Conservation (phyloP, 2,329 filamentous ascomycete genomes). For the Pseudocercospora macadamiae region DNA sequence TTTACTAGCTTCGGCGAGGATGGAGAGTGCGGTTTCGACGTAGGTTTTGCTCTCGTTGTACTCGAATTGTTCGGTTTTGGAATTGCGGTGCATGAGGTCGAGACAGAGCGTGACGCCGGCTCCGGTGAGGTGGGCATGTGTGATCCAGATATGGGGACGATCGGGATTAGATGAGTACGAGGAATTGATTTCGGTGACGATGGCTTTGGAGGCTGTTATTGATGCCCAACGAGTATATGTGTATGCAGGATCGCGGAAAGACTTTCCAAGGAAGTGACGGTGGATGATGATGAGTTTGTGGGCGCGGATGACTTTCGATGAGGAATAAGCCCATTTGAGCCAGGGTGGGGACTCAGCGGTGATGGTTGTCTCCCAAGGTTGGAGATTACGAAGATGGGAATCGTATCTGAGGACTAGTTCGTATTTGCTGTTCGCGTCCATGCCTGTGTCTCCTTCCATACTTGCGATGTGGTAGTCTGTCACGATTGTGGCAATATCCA, state of each 20-base stretch:
- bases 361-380: not conserved
- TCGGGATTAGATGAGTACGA: not conserved
- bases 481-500: constrained; percentile 7
- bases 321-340: not conserved
- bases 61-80: constrained; percentile 9
- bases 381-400: constrained; percentile 4
- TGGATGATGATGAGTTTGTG: constrained; percentile 19
- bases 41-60: not conserved
- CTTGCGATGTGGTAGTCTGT: constrained; percentile 14
- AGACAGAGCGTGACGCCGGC: constrained; percentile 13
- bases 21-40: constrained; percentile 9
- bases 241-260: constrained; percentile 9
- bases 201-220: constrained; percentile 9
- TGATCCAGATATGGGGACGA: constrained; percentile 4
- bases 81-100: constrained; percentile 8
- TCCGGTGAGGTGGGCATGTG: constrained; percentile 9
- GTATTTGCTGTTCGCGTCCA: not conserved
- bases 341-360: not conserved
- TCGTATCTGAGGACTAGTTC: constrained; percentile 15
- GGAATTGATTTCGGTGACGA: not conserved
- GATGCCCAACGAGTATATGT: constrained; percentile 17
- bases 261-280: constrained; percentile 8
- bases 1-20: not conserved
- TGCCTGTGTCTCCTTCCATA: not conserved
- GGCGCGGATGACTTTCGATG: not conserved